A percentile compares a stretch with the other conserved stretches of the same genome.
Evolutionary conservation across 2,329 filamentous ascomycete species (phyloP).

Genomic region (Apiospora arundinis): DNA sequence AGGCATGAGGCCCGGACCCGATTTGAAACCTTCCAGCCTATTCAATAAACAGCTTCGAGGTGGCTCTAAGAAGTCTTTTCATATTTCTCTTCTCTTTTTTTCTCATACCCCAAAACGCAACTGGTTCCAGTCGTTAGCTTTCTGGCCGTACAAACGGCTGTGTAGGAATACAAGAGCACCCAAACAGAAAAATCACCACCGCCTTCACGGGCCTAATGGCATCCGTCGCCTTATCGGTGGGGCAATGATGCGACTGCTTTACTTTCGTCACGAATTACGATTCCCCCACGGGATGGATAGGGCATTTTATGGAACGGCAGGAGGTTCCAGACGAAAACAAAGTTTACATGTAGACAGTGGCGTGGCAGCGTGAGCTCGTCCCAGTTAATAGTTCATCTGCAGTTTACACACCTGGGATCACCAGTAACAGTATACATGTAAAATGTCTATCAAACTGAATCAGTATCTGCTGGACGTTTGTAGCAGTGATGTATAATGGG

Average conservation of each 20-base stretch:
- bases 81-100: constrained; percentile 13
- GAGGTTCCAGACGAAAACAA: neutral
- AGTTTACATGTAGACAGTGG: constrained; percentile 4
- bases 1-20: neutral
- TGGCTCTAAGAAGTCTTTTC: neutral
- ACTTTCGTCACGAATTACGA: constrained; percentile 17
- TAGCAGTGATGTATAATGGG: neutral
- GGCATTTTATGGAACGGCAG: neutral
- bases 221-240: neutral
- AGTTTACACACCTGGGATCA: neutral
- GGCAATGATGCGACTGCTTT: constrained; percentile 13
- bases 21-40: neutral
- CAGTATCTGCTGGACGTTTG: neutral
- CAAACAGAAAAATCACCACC: neutral
- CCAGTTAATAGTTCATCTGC: neutral
- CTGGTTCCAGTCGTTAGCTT: constrained; percentile 17
- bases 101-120: constrained; percentile 21
- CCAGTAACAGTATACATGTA: too few relatives aligned
- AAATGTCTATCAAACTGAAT: too few relatives aligned
- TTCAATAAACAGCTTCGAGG: neutral
- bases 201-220: constrained; percentile 15
- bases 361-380: neutral
- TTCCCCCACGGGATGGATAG: constrained; percentile 17
- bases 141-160: constrained; percentile 4
- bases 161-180: constrained; percentile 16